phyloP scores from a whole-genome alignment of 2,329 filamentous ascomycete species.

The Stagonosporopsis cucurbitacearum region DNA sequence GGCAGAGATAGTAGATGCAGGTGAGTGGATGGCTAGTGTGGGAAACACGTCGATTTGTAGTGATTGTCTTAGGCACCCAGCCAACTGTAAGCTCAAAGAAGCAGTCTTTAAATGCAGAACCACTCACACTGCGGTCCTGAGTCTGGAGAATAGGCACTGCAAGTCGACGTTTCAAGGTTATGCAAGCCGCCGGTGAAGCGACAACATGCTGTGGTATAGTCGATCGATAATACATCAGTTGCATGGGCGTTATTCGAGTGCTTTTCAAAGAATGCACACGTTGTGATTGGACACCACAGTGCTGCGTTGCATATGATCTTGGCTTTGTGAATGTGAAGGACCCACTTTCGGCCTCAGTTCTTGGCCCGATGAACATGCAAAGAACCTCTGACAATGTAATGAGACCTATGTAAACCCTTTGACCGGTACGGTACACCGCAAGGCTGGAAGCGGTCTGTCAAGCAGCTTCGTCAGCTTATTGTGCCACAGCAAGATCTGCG shows the following conservation, averaged over 20 bases:
- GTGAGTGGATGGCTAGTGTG: background rate
- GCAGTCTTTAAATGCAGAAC: background rate
- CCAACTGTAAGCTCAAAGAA: background rate
- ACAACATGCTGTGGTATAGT: background rate
- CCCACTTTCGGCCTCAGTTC: conserved; percentile 3
- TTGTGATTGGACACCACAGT: conserved; percentile 3
- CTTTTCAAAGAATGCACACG: background rate
- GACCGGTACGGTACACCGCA: conserved; percentile 12
- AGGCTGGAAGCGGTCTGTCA: conserved; percentile 18
- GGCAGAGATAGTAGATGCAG: background rate
- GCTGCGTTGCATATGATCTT: conserved; percentile 3
- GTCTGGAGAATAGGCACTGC: background rate
- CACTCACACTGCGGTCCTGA: background rate
- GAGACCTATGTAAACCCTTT: conserved; percentile 1
- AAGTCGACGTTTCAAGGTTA: background rate
- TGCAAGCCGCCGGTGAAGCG: conserved; percentile 9
- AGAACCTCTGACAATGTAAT: background rate
- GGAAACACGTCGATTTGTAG: background rate
- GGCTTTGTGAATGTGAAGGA: background rate
- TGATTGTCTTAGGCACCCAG: background rate
- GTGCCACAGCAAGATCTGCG: conserved; percentile 8
- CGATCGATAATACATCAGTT: background rate
- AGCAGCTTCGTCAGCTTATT: conserved; percentile 16
- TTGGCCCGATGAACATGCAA: conserved; percentile 8
- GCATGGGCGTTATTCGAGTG: conserved; percentile 1